These are phyloP conservation scores for Tetramitus jugosus DNA, from an alignment of 208 protist genomes.

Conservation along the genomic window DNA sequence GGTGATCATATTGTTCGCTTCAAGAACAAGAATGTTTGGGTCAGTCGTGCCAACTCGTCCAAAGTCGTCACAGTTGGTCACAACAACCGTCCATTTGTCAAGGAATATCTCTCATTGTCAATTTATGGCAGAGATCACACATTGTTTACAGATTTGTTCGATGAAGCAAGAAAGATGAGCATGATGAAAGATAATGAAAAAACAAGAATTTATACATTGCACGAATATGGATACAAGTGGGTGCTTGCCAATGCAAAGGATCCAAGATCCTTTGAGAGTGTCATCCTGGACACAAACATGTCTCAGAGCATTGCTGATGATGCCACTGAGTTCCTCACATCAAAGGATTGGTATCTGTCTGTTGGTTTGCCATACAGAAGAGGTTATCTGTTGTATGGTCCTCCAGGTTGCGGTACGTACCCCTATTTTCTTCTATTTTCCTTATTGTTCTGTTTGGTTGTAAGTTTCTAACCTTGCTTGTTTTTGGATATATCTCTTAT, in stretches of 20 bases:
- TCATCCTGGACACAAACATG: background rate
- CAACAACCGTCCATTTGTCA: background rate
- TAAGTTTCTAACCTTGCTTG: constrained; percentile 54
- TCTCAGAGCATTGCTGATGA: background rate
- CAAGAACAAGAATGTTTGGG: background rate
- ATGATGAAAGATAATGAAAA: background rate
- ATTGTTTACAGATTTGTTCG: background rate
- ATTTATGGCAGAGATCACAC: background rate
- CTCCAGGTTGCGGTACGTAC: constrained; percentile 24
- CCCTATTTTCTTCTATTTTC: constrained; percentile 8
- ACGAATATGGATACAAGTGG: background rate
- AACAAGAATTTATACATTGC: background rate
- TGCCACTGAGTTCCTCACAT: background rate
- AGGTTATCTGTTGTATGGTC: constrained; percentile 42
- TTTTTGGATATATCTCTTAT: no score
- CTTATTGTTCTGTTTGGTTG: no score
- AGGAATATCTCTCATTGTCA: background rate
- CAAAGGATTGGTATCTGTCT: background rate
- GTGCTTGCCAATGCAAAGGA: background rate
- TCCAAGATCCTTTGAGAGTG: background rate
- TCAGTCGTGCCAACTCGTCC: background rate
- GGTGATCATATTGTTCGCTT: background rate
- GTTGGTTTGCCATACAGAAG: constrained; percentile 20
- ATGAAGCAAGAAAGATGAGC: background rate
- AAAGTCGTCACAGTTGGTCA: background rate